Percentiles rank a stretch among this genome's conserved stretches.
Evolutionary conservation across 768 basidiomycete species (phyloP).

Genomic region (Ephemerocybe angulata): DNA sequence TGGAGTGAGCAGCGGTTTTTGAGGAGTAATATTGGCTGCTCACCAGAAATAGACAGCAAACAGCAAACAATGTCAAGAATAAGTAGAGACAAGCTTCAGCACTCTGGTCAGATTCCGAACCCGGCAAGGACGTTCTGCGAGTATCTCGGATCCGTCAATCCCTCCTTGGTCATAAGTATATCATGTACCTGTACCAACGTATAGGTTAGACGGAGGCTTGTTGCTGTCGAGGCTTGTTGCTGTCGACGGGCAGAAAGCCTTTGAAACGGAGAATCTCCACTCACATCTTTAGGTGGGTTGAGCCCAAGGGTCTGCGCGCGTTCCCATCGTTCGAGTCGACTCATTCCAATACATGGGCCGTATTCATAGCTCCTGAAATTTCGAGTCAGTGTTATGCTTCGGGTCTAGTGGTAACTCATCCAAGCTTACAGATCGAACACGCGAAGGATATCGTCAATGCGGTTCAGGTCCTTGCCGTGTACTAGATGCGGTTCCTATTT

Average conservation of each 20-base stretch:
- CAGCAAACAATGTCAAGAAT: no score
- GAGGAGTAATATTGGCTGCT: no score
- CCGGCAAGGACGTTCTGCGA: slow-evolving; percentile 60
- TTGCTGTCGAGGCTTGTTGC: no score
- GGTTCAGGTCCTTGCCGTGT: slow-evolving; percentile 44
- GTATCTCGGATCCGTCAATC: slow-evolving; percentile 48
- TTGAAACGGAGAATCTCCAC: slow-evolving; percentile 13
- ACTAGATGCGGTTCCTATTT: not conserved
- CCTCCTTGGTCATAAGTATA: slow-evolving; percentile 71
- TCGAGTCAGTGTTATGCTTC: not conserved
- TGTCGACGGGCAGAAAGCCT: not conserved
- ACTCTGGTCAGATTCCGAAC: no score
- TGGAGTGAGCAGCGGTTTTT: no score
- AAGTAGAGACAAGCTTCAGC: no score
- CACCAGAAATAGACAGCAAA: no score
- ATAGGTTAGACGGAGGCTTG: no score
- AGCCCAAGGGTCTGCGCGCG: slow-evolving; percentile 76
- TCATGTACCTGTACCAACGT: slow-evolving; percentile 72
- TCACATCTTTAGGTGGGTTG: slow-evolving; percentile 74
- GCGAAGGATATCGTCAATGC: slow-evolving; percentile 67
- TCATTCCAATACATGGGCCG: slow-evolving; percentile 75
- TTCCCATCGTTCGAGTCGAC: slow-evolving; percentile 86
- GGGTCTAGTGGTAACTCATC: not conserved
- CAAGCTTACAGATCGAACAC: slow-evolving; percentile 69
- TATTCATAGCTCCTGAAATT: slow-evolving; percentile 64